Evolutionary conservation across 129 eudicot genomes (phyloP), one percentile per base, ranked within the genome.

Genomic region (Centella asiatica): DNA sequence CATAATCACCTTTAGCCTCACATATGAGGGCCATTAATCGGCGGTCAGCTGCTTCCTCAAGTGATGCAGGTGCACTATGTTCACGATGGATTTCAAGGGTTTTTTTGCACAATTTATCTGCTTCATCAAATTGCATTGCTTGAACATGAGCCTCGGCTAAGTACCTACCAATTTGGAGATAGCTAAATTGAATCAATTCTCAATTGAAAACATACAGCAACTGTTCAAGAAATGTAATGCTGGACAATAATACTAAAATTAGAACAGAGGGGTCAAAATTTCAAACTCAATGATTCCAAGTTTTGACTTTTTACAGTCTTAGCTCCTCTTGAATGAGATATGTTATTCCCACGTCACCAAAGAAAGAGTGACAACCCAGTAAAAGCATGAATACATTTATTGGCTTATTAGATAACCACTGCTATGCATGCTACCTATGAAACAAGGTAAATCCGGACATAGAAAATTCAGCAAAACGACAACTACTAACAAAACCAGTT

Each of bases 111-210:
- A 90, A 64, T 56, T 64, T 76, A 28, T 90, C 95, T 20, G 95
- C 98, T 33, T 90, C 98, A 33, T 90, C 95, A 72, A 90, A 90
- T 62, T 90, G 98, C 98, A 90, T 90, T 19, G 98, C 94, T 72
- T 90, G 98, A 18, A 90, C 98, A 72, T 90, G 94, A 24, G 98
- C 98, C 79, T 90, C 98, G 3, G 98, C 98, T 51, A 90, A 78
- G 76, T 90, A 90, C 77, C 98, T 90, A 68, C 58, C 57, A n/a
- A 27, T 60, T 57, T 69, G 4, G 63, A 65, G 40, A 52, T 37
- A 61, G 14, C 7, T 4, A 11, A 44, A 39, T 48, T 28, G 26
- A 66, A 62, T 44, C 48, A 15, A 44, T 11, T 23, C 29, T 18
- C 27, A 32, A 20, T 14, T 70, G 54, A 32, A 24, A n/a, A 53